Conservation (phyloP, 768 basidiomycete species). For the Termitomyces titanicus region DNA sequence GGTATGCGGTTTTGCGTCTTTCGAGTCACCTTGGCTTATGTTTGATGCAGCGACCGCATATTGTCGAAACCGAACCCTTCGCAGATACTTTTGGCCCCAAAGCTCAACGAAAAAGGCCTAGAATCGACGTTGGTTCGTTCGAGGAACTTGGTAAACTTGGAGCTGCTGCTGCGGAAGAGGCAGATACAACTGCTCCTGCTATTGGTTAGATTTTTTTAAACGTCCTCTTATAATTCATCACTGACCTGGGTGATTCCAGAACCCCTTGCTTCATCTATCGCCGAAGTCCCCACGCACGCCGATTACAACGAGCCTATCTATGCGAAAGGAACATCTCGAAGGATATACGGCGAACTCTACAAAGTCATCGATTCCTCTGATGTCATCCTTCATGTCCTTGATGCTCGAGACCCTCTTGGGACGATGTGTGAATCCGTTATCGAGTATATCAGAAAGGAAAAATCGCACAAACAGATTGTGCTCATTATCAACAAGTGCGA, state of each 20-base stretch:
- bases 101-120: conserved; percentile 88
- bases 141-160: conserved; percentile 80
- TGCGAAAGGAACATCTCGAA: conserved; percentile 89
- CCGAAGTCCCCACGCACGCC: conserved; percentile 62
- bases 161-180: conserved; percentile 51
- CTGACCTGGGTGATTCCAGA: conserved; percentile 26
- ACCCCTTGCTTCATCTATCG: conserved; percentile 44
- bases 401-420: conserved; percentile 93
- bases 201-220: conserved; percentile 35
- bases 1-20: conserved; percentile 29
- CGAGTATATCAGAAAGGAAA: conserved; percentile 92
- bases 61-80: conserved; percentile 96
- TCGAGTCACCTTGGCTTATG: not conserved
- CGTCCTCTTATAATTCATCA: not conserved
- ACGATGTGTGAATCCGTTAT: conserved; percentile 94
- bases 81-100: conserved; percentile 93
- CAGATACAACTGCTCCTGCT: conserved; percentile 41
- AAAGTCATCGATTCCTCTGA: conserved; percentile 99
- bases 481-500: conserved; percentile 98
- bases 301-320: conserved; percentile 89
- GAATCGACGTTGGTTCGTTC: conserved; percentile 84
- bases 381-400: conserved; percentile 91
- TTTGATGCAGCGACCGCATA: conserved; percentile 69
- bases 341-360: conserved; percentile 98
- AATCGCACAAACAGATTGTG: conserved; percentile 95